Base-by-base conservation (phyloP, 805 yeast species). In the Metschnikowia matae region DNA sequence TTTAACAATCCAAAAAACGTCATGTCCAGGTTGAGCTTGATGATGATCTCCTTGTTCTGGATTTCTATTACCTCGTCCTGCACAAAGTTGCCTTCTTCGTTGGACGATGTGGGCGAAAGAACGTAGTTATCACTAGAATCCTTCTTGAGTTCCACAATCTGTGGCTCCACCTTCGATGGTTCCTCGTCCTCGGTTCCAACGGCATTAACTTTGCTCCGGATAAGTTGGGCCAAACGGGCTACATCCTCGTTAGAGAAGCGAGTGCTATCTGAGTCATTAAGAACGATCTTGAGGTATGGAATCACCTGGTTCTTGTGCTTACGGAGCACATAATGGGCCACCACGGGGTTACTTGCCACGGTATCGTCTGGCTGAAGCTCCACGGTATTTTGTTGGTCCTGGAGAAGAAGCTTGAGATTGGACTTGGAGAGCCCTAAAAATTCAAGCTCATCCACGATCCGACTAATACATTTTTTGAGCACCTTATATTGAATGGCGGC, bases 401-500 rank as follows among this genome's bases (percentile, higher is more conserved):
- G 68, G n/a, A 74, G 53, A 7, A 73, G 52, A 15, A 73, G 60
- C 51, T 71, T 72, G 54, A 62, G 56, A 39, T 67, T 73, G 26
- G 80, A 76, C 51, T 73, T 75, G 38, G 78, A 74, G 21, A 85
- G 64, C 0, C 91, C 91, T 33, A 82, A 62, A n/a, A 65, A 63
- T 40, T 75, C 73, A 40, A 87, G 73, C 65, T 86, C 92, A 32
- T 71, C 67, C 14, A 85, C 90, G 14, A 86, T 87, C 52, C 72
- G 74, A 52, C 79, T 78, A 51, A 86, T 84, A 50, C 82, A 75
- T 61, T 86, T 87, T 62, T 86, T 86, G 51, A 86, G 64, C 3
- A 81, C 77, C 62, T 86, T 86, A 63, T 86, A 86, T 56, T 85
- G 87, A 42, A 86, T 85, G 13, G 90, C 87, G 6, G 80, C 77